phyloP scores from a whole-genome alignment of 331 rosid species.

The Erythrophleum ivorense region DNA sequence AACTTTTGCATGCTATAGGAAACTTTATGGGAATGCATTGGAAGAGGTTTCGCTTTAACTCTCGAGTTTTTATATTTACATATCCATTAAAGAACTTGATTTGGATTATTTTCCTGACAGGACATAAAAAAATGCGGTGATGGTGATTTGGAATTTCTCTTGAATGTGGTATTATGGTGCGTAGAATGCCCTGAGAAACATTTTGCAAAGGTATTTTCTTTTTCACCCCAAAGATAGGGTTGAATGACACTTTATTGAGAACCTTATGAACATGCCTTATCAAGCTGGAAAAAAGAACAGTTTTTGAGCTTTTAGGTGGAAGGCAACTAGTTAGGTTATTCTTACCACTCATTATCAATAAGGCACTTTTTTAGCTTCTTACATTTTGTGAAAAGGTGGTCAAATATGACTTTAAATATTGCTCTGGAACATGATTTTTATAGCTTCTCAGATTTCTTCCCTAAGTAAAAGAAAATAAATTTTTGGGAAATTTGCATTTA shows the following conservation, averaged over 20 bases:
- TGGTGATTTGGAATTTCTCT: slow-evolving; percentile 63
- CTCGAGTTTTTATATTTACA: background rate
- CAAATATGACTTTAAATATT: no score
- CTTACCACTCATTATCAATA: no score
- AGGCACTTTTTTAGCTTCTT: no score
- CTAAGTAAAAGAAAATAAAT: no score
- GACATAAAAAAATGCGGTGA: slow-evolving; percentile 62
- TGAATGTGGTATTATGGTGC: slow-evolving; percentile 61
- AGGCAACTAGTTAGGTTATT: no score
- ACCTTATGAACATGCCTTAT: background rate
- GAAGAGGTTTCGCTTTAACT: slow-evolving; percentile 62
- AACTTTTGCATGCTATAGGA: slow-evolving; percentile 61
- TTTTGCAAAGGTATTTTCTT: slow-evolving; percentile 78
- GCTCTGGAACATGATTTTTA: no score
- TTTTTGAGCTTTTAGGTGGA: background rate
- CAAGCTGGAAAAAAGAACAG: background rate
- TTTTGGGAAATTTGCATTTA: no score
- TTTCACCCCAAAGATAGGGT: background rate
- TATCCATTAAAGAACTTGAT: background rate
- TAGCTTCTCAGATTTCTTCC: no score
- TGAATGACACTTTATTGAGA: background rate
- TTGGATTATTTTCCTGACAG: slow-evolving; percentile 53
- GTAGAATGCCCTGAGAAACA: slow-evolving; percentile 77
- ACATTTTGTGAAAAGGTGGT: no score
- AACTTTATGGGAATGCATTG: slow-evolving; percentile 60